phyloP scores from a whole-genome alignment of 441 rosid genomes.

The Gossypium trilobum region DNA sequence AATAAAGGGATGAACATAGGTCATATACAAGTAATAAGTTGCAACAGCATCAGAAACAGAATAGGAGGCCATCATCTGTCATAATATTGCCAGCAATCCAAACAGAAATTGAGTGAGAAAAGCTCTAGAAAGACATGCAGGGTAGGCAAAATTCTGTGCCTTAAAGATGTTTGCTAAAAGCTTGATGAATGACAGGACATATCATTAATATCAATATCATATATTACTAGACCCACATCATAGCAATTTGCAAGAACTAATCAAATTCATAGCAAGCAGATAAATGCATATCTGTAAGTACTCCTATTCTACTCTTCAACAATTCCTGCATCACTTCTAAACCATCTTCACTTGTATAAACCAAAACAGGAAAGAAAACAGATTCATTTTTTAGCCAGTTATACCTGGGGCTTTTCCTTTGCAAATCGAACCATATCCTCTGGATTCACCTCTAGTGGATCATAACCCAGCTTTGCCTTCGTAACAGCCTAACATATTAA shows the following conservation, averaged over 20 bases:
- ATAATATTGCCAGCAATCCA: constrained; percentile 21
- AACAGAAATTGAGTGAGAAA: constrained; percentile 25
- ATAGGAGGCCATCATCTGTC: constrained; percentile 96
- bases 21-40: constrained; percentile 91
- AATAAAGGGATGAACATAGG: constrained; percentile 95
- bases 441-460: constrained; percentile 96
- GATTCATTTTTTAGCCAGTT: constrained; percentile 17
- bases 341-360: constrained; percentile 1
- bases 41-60: constrained; percentile 99
- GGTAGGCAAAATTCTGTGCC: constrained; percentile 6
- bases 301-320: not conserved
- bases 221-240: not conserved
- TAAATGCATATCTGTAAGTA: not conserved
- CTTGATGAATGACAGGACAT: not conserved
- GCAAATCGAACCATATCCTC: constrained; percentile 99
- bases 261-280: not conserved
- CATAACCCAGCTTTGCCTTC: constrained; percentile 92
- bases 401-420: constrained; percentile 88
- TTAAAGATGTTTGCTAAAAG: not conserved
- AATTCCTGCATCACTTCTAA: not conserved
- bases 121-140: constrained; percentile 7
- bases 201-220: not conserved
- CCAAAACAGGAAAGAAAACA: constrained; percentile 13
- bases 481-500: constrained; percentile 75
- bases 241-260: constrained; percentile 8